phyloP scores from a whole-genome alignment of 164 flowering plant genomes.

The Berberis vulgaris region DNA sequence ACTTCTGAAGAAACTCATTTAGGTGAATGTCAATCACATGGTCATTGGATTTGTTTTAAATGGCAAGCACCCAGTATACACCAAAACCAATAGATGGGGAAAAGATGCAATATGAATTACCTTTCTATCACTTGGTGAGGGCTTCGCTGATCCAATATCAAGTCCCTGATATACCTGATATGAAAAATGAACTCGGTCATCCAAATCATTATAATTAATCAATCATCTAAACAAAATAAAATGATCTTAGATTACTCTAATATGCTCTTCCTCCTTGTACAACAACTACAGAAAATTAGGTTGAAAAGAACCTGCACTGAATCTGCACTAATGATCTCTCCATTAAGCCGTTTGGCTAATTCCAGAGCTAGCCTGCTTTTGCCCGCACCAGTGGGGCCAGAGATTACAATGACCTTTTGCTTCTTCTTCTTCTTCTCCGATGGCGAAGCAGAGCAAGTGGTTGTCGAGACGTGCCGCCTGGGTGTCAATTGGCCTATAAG shows the following conservation, averaged over 20 bases:
- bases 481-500: not conserved
- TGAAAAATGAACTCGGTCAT: not conserved
- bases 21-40: too few species aligned
- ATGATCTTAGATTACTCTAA: too few species aligned
- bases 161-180: conserved; percentile 81
- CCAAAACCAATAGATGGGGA: too few species aligned
- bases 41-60: too few species aligned
- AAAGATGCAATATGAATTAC: conserved; percentile 18
- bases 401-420: conserved; percentile 74
- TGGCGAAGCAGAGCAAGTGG: conserved; percentile 21
- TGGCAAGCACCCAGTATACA: too few species aligned
- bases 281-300: too few species aligned
- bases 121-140: conserved; percentile 59
- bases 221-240: too few species aligned
- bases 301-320: conserved; percentile 64
- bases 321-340: conserved; percentile 94
- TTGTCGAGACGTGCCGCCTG: conserved; percentile 11
- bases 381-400: conserved; percentile 96
- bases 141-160: conserved; percentile 97
- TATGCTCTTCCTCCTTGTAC: too few species aligned
- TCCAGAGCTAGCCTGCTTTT: conserved; percentile 76
- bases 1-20: too few species aligned
- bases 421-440: conserved; percentile 20
- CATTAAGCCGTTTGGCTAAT: conserved; percentile 83
- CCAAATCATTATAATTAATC: too few species aligned